Base-by-base conservation (phyloP, 305 asterid species). In the Salvia sclarea region DNA sequence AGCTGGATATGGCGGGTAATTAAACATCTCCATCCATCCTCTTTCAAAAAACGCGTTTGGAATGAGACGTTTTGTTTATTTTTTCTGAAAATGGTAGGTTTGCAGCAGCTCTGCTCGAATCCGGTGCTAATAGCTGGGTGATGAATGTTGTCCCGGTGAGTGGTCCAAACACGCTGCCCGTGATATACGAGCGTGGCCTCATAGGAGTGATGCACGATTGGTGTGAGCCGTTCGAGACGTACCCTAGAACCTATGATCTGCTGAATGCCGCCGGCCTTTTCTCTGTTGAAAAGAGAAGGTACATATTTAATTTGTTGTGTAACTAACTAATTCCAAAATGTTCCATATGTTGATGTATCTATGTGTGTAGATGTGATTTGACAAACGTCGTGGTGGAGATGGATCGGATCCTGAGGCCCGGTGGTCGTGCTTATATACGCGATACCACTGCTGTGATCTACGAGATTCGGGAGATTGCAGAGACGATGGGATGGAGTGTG, bases 1-100 rank as follows among this genome's bases (percentile, higher is more conserved):
- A 79, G 98, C 98, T 48, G 96, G 96, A 54, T 89, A 83, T 64
- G 98, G 98, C 77, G 98, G 98, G 98, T 92, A 81, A 76, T 33
- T 52, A 54, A 60, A 57, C 11, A 35, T 30, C 65, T 52, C 21
- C 38, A 6, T 47, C 47, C 4, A n/a, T n/a, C n/a, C n/a, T n/a
- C n/a, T n/a, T n/a, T n/a, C n/a, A n/a, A n/a, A n/a, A n/a, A n/a
- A n/a, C n/a, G n/a, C n/a, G n/a, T n/a, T n/a, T n/a, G n/a, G n/a
- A n/a, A n/a, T n/a, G n/a, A n/a, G n/a, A n/a, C n/a, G n/a, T n/a
- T n/a, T n/a, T n/a, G n/a, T n/a, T n/a, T 28, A 17, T 47, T 76
- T 16, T 61, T 47, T 16, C 52, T 2, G 50, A 45, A 25, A 8
- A 44, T 31, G 5, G 43, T 20, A 92, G 98, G 69, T 92, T 92